Percentiles rank a stretch among this genome's conserved stretches.
These are phyloP conservation scores for Debaryomyces udenii DNA, from an alignment of 1,139 yeast species.

Conservation along the genomic window DNA sequence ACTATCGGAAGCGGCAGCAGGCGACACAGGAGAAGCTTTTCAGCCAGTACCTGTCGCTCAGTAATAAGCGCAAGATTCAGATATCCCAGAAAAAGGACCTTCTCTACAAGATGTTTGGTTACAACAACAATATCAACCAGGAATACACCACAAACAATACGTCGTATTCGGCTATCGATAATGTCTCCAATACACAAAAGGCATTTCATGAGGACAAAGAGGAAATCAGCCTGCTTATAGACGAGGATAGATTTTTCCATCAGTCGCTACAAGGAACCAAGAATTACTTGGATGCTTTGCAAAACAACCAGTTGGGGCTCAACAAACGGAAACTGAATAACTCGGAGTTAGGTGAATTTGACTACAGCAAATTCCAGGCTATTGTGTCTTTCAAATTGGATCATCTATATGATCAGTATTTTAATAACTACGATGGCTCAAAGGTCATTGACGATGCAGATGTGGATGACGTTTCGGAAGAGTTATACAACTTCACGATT, in stretches of 20 bases:
- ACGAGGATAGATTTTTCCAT: slow-evolving; percentile 39
- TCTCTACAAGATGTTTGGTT: slow-evolving; percentile 42
- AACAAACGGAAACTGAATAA: slow-evolving; percentile 10
- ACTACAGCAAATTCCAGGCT: slow-evolving; percentile 31
- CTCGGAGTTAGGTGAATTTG: slow-evolving; percentile 23
- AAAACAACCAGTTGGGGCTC: slow-evolving; percentile 11
- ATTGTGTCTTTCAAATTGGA: slow-evolving; percentile 28
- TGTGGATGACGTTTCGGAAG: slow-evolving; percentile 24
- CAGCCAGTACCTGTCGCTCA: slow-evolving; percentile 37
- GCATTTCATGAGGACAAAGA: slow-evolving; percentile 48
- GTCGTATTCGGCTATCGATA: slow-evolving; percentile 42
- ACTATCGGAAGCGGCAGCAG: slow-evolving; percentile 37
- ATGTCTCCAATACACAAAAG: slow-evolving; percentile 39
- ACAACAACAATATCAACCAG: slow-evolving; percentile 40
- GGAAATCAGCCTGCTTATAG: slow-evolving; percentile 37
- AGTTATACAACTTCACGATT: slow-evolving; percentile 32
- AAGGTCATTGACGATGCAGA: slow-evolving; percentile 18
- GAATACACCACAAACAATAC: slow-evolving; percentile 49
- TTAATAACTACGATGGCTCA: slow-evolving; percentile 17
- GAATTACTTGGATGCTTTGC: slow-evolving; percentile 12
- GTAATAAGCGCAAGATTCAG: slow-evolving; percentile 45
- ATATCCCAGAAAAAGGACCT: slow-evolving; percentile 46
- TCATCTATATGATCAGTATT: slow-evolving; percentile 24
- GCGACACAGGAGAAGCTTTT: slow-evolving; percentile 37
- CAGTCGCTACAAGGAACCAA: slow-evolving; percentile 31